A percentile compares a stretch with the other conserved stretches of the same genome.
phyloP scores from a whole-genome alignment of 2,329 filamentous ascomycete species.

The Fusarium miscanthi region DNA sequence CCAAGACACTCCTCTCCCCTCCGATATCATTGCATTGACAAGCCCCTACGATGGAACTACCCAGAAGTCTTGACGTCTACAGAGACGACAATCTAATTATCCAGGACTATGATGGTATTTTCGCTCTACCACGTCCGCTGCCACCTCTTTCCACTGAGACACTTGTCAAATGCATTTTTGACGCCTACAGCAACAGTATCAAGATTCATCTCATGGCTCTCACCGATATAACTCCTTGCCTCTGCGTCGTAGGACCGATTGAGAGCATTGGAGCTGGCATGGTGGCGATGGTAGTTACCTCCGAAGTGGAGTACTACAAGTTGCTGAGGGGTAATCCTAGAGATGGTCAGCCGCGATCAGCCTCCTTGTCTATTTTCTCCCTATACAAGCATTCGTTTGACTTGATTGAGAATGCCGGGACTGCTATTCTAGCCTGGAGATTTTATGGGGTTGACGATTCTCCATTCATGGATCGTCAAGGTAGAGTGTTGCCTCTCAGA shows the following conservation, averaged over 20 bases:
- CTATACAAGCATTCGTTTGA: neutral
- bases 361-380: neutral
- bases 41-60: neutral
- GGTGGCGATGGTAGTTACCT: neutral
- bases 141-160: neutral
- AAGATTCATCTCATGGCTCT: neutral
- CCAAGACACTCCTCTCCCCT: neutral
- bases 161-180: neutral
- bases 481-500: neutral
- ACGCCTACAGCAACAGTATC: neutral
- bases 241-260: neutral
- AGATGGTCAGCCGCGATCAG: neutral
- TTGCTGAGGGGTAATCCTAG: neutral
- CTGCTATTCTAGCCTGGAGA: neutral
- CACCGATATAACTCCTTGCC: neutral
- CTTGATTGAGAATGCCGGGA: neutral
- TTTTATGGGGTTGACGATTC: neutral
- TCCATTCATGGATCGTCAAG: neutral
- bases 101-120: neutral
- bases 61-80: neutral
- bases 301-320: neutral
- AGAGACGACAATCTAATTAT: neutral
- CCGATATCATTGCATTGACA: neutral
- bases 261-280: neutral
- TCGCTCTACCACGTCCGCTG: neutral